Percentiles rank a stretch among this genome's conserved stretches.
phyloP scores from a whole-genome alignment of 257 asterid species.

The Coffea eugenioides region DNA sequence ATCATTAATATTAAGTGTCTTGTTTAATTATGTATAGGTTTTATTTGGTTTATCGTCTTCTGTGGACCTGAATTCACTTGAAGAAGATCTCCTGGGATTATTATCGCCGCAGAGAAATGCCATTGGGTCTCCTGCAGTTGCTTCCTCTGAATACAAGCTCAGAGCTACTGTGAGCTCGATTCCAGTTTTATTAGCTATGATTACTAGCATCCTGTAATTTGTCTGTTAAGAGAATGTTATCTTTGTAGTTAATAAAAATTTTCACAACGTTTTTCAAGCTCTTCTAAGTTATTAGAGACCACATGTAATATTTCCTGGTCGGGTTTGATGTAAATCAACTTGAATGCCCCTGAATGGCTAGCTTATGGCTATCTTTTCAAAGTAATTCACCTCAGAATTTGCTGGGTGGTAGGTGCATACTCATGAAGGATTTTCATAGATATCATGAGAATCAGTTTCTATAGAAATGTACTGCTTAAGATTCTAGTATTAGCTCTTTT shows the following conservation, averaged over 20 bases:
- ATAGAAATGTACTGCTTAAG: neutral
- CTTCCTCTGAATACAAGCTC: constrained; percentile 71
- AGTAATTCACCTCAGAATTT: neutral
- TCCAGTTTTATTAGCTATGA: neutral
- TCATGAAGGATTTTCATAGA: neutral
- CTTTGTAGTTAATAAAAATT: neutral
- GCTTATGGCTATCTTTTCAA: neutral
- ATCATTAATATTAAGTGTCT: neutral
- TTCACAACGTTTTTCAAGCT: neutral
- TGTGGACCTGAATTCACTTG: constrained; percentile 65
- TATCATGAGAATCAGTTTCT: neutral
- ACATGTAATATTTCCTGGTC: neutral
- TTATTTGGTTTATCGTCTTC: constrained; percentile 79
- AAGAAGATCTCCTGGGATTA: constrained; percentile 62
- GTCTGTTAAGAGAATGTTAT: neutral
- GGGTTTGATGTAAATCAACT: neutral
- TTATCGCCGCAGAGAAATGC: constrained; percentile 50
- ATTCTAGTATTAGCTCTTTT: neutral
- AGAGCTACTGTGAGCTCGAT: constrained; percentile 70
- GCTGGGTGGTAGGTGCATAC: neutral
- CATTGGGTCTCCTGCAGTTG: constrained; percentile 55
- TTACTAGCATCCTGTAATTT: neutral
- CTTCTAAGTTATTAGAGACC: neutral
- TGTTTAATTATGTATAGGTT: constrained; percentile 39
- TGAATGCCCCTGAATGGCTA: neutral